phyloP scores from a whole-genome alignment of 257 asterid genomes.

The Leptodermis oblonga region DNA sequence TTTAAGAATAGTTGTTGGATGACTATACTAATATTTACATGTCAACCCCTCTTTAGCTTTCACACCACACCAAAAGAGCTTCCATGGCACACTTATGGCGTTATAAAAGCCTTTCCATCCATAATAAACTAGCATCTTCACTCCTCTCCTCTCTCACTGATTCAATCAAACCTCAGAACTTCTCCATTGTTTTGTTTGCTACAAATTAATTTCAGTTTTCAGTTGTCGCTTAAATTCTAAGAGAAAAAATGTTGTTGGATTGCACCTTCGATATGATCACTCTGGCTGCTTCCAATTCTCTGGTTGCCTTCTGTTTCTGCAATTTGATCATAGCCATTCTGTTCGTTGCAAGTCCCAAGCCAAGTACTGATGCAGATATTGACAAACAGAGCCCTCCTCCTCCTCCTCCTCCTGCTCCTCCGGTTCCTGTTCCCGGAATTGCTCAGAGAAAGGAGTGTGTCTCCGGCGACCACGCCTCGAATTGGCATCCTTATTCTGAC shows the following conservation, averaged over 20 bases:
- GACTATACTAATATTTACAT: no score
- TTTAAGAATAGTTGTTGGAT: no score
- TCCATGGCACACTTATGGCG: conserved; percentile 23
- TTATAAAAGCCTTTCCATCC: conserved; percentile 12
- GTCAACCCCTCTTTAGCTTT: conserved; percentile 30
- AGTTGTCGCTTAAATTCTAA: not conserved
- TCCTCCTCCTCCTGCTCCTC: not conserved
- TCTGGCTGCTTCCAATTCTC: conserved; percentile 49
- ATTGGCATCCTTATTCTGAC: not conserved
- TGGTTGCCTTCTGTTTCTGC: conserved; percentile 50
- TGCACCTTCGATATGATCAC: conserved; percentile 46
- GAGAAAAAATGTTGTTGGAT: conserved; percentile 29
- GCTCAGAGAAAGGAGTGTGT: not conserved
- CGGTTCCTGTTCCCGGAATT: conserved; percentile 14
- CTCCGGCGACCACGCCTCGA: not conserved
- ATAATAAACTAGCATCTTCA: no score
- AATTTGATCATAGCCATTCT: conserved; percentile 54
- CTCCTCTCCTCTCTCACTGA: not conserved
- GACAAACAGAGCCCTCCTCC: conserved; percentile 8
- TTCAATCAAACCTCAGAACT: not conserved
- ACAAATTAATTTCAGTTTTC: not conserved
- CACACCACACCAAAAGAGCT: conserved; percentile 37
- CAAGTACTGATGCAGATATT: conserved; percentile 11
- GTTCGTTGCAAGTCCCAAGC: conserved; percentile 35
- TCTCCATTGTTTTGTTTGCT: not conserved